Base-by-base conservation (phyloP, 2,329 filamentous ascomycete genomes). In the Cordyceps sp. region DNA sequence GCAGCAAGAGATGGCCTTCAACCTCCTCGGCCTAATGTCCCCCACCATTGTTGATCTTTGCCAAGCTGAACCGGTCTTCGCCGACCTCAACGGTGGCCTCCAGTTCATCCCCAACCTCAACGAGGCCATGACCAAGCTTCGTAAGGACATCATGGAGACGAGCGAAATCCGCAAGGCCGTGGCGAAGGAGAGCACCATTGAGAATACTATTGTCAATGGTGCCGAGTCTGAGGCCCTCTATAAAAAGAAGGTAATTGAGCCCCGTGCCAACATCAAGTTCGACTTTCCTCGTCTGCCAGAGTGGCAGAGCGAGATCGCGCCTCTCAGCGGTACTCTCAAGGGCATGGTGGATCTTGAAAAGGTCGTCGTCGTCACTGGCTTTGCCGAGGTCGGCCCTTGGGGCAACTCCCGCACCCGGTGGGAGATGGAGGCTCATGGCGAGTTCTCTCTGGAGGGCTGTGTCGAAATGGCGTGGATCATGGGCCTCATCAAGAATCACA, bases 401-500 rank as follows among this genome's bases (percentile, higher is more conserved):
- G 90, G 90, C 65, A 98, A 96, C 65, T 88, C 90, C 3, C 77
- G 90, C 47, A 98, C 90, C 29, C 77, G 90, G 39, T 98, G 90
- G 90, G 90, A 98, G 64, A 98, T 98, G 88, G 90, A 98, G 57
- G 86, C 90, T 2, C 77, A 86, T 43, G 90, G 90, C 51, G 73
- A 93, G 50, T 98, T 98, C 63, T 96, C 90, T 8, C 73, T 98
- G 12, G 92, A 98, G 57, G 90, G 90, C 20, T 96, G 90, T 48
- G 79, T 98, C 37, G 90, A 98, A 59, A 98, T 98, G 90, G 86
- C 90, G 21, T 98, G 90, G 90, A 84, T 98, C 57, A 98, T 96
- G 88, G 90, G 90, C 50, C 74, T 96, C 37, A 96, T 98, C 64
- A 94, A 88, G 69, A 93, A 98, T 57, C 83, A 93, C 65, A 96